Conservation (phyloP, 1,284 basidiomycete species). For the Inonotus obliquus region DNA sequence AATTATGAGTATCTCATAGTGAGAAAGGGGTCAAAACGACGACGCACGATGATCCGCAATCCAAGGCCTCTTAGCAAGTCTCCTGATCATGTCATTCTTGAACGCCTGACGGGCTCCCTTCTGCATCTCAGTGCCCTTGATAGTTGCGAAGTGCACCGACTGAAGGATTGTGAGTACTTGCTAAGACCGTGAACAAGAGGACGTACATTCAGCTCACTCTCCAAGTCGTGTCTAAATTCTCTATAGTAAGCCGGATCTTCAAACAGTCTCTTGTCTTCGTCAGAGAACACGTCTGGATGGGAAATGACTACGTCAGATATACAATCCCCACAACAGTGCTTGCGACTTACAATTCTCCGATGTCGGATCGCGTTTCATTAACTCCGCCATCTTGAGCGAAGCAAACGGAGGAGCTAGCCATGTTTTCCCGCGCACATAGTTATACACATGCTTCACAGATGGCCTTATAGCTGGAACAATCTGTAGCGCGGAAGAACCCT, state of each 20-base stretch:
- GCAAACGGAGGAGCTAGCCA: slow-evolving; percentile 54
- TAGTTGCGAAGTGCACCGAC: slow-evolving; percentile 42
- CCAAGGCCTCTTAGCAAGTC: slow-evolving; percentile 51
- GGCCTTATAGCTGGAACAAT: slow-evolving; percentile 56
- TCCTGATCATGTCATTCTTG: slow-evolving; percentile 43
- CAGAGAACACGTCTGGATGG: slow-evolving; percentile 48
- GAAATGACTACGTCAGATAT: background rate
- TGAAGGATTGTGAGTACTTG: slow-evolving; percentile 23
- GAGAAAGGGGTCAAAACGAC: background rate
- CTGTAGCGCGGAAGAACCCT: slow-evolving; percentile 66
- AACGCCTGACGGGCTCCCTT: slow-evolving; percentile 36
- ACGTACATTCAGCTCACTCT: slow-evolving; percentile 49
- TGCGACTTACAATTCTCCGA: slow-evolving; percentile 39
- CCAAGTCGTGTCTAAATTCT: slow-evolving; percentile 45
- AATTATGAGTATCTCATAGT: background rate
- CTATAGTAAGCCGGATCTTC: slow-evolving; percentile 45
- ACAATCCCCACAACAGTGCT: background rate
- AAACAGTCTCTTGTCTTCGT: slow-evolving; percentile 48
- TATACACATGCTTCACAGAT: slow-evolving; percentile 44
- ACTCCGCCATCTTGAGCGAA: slow-evolving; percentile 33
- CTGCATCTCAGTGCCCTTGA: slow-evolving; percentile 41
- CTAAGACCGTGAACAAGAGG: background rate
- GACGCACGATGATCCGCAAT: slow-evolving; percentile 51
- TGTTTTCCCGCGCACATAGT: slow-evolving; percentile 58
- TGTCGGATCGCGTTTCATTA: slow-evolving; percentile 33